Conservation (phyloP, 2,329 filamentous ascomycete genomes). For the Aspergillus sp. region DNA sequence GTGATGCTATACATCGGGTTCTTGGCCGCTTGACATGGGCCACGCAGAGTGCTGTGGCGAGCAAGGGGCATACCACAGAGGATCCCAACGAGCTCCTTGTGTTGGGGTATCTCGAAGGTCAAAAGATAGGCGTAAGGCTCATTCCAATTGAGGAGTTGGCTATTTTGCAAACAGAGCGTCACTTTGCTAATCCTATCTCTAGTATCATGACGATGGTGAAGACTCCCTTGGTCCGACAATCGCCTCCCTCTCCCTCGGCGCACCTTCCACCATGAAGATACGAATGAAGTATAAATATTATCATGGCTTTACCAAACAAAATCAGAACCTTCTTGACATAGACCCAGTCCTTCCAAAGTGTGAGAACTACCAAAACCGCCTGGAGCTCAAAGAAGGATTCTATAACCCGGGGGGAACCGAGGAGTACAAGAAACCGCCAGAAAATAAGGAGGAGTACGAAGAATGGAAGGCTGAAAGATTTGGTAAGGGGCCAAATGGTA, state of each 20-base stretch:
- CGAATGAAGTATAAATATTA: conserved; percentile 56
- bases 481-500: too few relatives aligned
- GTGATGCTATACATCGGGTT: conserved; percentile 42
- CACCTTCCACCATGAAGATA: conserved; percentile 52
- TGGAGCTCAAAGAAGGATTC: conserved; percentile 22
- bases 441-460: too few relatives aligned
- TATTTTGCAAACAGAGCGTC: too few relatives aligned
- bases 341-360: conserved; percentile 37
- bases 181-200: neutral
- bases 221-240: conserved; percentile 55
- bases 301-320: conserved; percentile 24
- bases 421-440: conserved; percentile 18
- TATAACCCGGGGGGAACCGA: conserved; percentile 19
- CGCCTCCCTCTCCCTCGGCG: conserved; percentile 55
- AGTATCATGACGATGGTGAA: conserved; percentile 63
- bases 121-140: conserved; percentile 50
- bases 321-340: conserved; percentile 16
- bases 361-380: conserved; percentile 22
- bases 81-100: conserved; percentile 58
- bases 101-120: conserved; percentile 56
- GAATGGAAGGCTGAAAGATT: too few relatives aligned
- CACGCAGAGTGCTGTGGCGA: conserved; percentile 39
- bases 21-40: conserved; percentile 57
- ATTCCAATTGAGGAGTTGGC: neutral
- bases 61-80: conserved; percentile 21